These are phyloP conservation scores for Daldinia vernicosa DNA, from an alignment of 495 filamentous ascomycete species.

Conservation along the genomic window DNA sequence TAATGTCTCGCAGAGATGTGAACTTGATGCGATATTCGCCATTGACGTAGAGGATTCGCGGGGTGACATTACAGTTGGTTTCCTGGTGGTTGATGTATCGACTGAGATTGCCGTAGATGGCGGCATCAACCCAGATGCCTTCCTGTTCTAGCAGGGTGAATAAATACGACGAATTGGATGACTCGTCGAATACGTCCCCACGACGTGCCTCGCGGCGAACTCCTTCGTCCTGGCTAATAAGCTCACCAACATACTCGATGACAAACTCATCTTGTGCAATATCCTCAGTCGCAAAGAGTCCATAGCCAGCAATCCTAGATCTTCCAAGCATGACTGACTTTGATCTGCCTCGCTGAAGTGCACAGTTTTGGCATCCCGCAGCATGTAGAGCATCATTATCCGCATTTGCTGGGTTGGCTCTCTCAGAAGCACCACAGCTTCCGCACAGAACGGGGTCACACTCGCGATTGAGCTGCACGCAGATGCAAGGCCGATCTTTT, in stretches of 20 bases:
- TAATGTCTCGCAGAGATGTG: constrained; percentile 65
- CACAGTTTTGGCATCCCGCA: constrained; percentile 68
- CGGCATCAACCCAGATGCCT: constrained; percentile 61
- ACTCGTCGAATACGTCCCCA: constrained; percentile 70
- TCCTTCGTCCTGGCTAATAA: constrained; percentile 70
- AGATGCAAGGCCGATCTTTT: constrained; percentile 65
- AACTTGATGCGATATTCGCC: constrained; percentile 74
- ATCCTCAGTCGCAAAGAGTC: constrained; percentile 70
- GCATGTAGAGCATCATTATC: constrained; percentile 60
- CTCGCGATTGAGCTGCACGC: constrained; percentile 69
- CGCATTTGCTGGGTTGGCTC: constrained; percentile 67
- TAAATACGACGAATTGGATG: constrained; percentile 68
- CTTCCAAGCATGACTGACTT: constrained; percentile 69
- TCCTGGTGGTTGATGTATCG: constrained; percentile 76
- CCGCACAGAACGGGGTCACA: constrained; percentile 76
- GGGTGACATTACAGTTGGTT: constrained; percentile 60
- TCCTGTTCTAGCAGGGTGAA: constrained; percentile 69
- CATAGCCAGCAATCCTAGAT: constrained; percentile 70
- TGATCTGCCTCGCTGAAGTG: constrained; percentile 67
- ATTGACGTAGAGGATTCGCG: constrained; percentile 70
- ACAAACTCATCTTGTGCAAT: constrained; percentile 68
- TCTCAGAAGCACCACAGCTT: constrained; percentile 68
- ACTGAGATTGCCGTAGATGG: constrained; percentile 62
- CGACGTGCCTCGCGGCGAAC: constrained; percentile 64
- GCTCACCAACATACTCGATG: constrained; percentile 77